Evolutionary conservation across 768 basidiomycete genomes (phyloP).

Genomic region (Trametes cinnabarina): DNA sequence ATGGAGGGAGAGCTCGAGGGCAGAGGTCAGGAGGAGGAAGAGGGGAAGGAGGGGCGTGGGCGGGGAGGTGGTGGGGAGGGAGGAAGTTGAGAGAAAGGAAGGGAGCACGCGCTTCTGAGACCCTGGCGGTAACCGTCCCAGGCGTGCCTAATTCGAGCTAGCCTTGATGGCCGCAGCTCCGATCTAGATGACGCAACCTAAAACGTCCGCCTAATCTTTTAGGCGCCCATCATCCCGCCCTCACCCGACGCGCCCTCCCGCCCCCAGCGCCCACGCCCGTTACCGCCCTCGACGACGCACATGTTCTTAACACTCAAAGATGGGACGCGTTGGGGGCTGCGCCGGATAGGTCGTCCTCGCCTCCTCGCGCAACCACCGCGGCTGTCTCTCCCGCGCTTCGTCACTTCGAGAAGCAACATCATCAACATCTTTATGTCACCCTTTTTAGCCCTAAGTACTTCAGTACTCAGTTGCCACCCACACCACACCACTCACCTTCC

Average conservation of each 20-base stretch:
- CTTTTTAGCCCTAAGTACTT: slow-evolving; percentile 5
- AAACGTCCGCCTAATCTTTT: slow-evolving; percentile 16
- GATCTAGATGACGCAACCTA: slow-evolving; percentile 34
- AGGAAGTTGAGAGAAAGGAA: slow-evolving; percentile 25
- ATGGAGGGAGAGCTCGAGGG: slow-evolving; percentile 20
- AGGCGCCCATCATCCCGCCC: slow-evolving; percentile 7
- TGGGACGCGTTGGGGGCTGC: not conserved
- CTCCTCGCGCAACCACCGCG: not conserved
- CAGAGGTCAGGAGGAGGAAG: slow-evolving; percentile 15
- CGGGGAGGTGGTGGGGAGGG: slow-evolving; percentile 30
- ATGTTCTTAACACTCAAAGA: too few relatives aligned
- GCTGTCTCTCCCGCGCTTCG: not conserved
- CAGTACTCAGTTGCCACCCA: slow-evolving; percentile 15
- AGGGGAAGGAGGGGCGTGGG: slow-evolving; percentile 20
- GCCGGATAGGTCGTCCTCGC: not conserved
- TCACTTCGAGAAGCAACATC: slow-evolving; percentile 8
- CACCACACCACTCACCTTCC: slow-evolving; percentile 12
- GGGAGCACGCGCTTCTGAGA: slow-evolving; percentile 27
- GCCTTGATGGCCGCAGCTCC: slow-evolving; percentile 31
- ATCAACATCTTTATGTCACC: slow-evolving; percentile 20
- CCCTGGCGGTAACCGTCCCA: slow-evolving; percentile 30
- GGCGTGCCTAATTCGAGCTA: slow-evolving; percentile 32
- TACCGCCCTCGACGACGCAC: not conserved
- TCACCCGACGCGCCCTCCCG: not conserved
- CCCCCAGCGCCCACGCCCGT: not conserved